phyloP scores from a whole-genome alignment of 441 rosid genomes.

The Brassica balearica region DNA sequence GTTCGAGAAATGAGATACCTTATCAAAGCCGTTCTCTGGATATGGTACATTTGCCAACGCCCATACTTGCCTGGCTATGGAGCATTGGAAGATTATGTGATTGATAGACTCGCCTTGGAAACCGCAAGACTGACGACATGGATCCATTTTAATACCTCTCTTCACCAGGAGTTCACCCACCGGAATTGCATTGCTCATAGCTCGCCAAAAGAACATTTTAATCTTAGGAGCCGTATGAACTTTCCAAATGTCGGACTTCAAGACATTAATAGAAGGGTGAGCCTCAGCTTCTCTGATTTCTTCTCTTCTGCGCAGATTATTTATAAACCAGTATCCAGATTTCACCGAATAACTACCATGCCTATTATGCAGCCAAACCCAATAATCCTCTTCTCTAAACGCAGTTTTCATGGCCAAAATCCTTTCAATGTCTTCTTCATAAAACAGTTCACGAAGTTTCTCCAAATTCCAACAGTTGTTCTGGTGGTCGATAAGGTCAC shows the following conservation, averaged over 20 bases:
- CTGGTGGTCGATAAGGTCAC: neutral
- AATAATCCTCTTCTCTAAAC: neutral
- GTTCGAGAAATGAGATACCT: neutral
- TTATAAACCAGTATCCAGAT: neutral
- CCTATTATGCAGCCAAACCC: neutral
- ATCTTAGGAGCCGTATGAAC: neutral
- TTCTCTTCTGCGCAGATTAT: neutral
- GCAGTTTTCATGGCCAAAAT: neutral
- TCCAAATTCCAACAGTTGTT: neutral
- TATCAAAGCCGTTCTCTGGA: neutral
- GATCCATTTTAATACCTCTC: neutral
- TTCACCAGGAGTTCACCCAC: neutral
- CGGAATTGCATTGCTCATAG: neutral
- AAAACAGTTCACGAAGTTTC: neutral
- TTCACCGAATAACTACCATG: neutral
- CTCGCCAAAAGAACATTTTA: neutral
- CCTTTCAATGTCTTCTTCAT: neutral
- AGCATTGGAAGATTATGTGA: neutral
- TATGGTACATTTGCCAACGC: neutral
- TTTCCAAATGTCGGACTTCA: neutral
- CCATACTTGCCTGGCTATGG: neutral
- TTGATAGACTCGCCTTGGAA: neutral
- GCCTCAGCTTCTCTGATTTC: neutral
- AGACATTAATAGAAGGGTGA: neutral
- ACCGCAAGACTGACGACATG: neutral